A percentile compares a stretch with the other conserved stretches of the same genome.
Conservation (phyloP, 1,284 basidiomycete species). For the Cyathus olla region DNA sequence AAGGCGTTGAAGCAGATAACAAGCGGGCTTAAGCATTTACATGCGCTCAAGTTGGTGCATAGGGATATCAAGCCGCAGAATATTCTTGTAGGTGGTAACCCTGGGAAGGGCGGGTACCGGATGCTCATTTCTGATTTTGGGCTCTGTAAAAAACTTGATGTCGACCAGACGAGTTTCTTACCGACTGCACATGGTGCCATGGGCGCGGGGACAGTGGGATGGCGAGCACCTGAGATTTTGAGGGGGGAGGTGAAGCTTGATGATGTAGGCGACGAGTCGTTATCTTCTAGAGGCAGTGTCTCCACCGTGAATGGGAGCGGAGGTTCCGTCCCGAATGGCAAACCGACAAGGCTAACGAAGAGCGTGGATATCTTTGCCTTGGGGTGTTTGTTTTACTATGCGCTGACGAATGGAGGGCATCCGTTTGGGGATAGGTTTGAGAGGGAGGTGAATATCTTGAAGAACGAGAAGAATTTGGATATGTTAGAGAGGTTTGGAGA, state of each 20-base stretch:
- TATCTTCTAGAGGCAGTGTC: constrained; percentile 74
- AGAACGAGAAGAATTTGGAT: constrained; percentile 78
- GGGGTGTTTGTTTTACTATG: constrained; percentile 94
- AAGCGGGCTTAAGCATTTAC: constrained; percentile 89
- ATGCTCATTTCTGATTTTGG: constrained; percentile 98
- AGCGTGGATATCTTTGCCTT: constrained; percentile 95
- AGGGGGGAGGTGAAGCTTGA: constrained; percentile 92
- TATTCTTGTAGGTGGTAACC: constrained; percentile 74
- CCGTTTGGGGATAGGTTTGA: constrained; percentile 94
- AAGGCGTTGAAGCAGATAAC: constrained; percentile 91
- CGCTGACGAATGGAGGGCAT: constrained; percentile 88
- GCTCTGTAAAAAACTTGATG: constrained; percentile 90
- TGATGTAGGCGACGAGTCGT: constrained; percentile 72
- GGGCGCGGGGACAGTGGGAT: constrained; percentile 92
- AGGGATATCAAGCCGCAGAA: constrained; percentile 99
- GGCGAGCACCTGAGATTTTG: constrained; percentile 95
- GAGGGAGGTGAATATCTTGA: constrained; percentile 92
- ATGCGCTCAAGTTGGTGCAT: constrained; percentile 96
- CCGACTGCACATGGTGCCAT: constrained; percentile 85
- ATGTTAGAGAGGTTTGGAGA: constrained; percentile 88
- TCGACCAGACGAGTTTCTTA: constrained; percentile 93
- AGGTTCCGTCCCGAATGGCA: constrained; percentile 44
- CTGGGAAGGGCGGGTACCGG: constrained; percentile 55
- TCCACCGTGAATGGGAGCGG: constrained; percentile 56
- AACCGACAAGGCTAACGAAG: constrained; percentile 84